Evolutionary conservation across 192 early-diverging fungal species (phyloP), one percentile per base, ranked within the genome.

Genomic region (Coemansia sp.): DNA sequence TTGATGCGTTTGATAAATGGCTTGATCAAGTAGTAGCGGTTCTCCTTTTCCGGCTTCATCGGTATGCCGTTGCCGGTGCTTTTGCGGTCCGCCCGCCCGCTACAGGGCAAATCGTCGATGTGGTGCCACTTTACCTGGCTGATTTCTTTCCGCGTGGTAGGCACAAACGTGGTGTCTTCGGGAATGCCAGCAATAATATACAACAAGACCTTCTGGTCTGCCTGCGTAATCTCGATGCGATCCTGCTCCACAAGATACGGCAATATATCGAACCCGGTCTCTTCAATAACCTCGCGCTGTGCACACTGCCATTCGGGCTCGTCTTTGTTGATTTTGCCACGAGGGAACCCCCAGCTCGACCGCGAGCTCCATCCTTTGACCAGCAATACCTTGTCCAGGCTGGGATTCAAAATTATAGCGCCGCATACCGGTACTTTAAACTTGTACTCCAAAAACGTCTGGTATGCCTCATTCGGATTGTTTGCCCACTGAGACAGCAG

Each of bases 321-420:
- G 63, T 90, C 92, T 72, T 97, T 88, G 71, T 99, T 99, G 72
- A 99, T 99, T 60, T 99, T 99, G 16, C 96, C 96, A 28, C 93
- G 94, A 21, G 96, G 95, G 60, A 97, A 99, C n/a, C 93, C 93
- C 96, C 96, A 99, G 38, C 87, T 87, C 28, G 92, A 83, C 46
- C 83, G 83, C 37, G 87, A 82, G 49, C 87, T 88, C 92, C 93
- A 97, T 14, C 95, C 96, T 62, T 92, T 88, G 21, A 99, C 96
- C 43, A 99, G 79, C 50, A 99, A 66, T 53, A 85, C 87, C 63
- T 66, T 70, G 66, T 93, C 86, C 52, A 93, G 72, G 10, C 53
- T 63, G 17, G 78, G 71, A 72, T 97, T 98, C 52, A 98, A 56
- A 32, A 98, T 87, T 53, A 98, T 94, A 7, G 96, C 96, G 3